phyloP scores from a whole-genome alignment of 2,329 filamentous ascomycete species.

The Fusarium sarcochroum region DNA sequence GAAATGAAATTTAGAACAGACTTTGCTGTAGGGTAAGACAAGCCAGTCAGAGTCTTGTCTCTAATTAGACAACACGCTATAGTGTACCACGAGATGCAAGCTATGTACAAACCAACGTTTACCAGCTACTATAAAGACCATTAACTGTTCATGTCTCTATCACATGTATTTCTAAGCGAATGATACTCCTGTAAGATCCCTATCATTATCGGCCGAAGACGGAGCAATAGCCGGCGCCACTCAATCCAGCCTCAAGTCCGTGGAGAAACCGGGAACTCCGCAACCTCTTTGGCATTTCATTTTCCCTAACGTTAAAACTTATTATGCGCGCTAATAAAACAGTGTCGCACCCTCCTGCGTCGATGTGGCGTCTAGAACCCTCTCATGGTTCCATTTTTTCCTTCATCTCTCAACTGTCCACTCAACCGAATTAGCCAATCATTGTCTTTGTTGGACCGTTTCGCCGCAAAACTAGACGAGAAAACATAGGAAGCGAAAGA shows the following conservation, averaged over 20 bases:
- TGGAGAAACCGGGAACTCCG: slow-evolving; percentile 28
- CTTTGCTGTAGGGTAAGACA: not conserved
- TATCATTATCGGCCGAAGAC: slow-evolving; percentile 38
- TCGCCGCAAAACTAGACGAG: slow-evolving; percentile 41
- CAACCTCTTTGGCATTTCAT: slow-evolving; percentile 15
- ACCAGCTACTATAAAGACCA: not conserved
- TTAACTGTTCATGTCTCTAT: not conserved
- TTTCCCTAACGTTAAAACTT: slow-evolving; percentile 2
- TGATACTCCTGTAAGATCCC: not conserved
- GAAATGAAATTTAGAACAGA: not conserved
- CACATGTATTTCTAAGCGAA: not conserved
- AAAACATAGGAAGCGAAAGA: slow-evolving; percentile 32
- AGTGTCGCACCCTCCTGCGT: not conserved
- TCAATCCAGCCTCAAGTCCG: slow-evolving; percentile 10
- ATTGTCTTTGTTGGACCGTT: slow-evolving; percentile 40
- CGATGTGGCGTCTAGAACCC: slow-evolving; percentile 24
- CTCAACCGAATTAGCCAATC: slow-evolving; percentile 49
- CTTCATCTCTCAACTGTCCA: slow-evolving; percentile 27
- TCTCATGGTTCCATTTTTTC: slow-evolving; percentile 34
- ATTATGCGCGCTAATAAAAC: slow-evolving; percentile 33
- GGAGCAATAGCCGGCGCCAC: slow-evolving; percentile 30
- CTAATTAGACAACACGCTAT: not conserved
- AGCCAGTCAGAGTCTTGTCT: slow-evolving; percentile 20
- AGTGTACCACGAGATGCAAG: not conserved
- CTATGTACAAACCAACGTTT: slow-evolving; percentile 1